Evolutionary conservation across 2,329 filamentous ascomycete species (phyloP), one percentile per base, ranked within the genome.

Genomic region (Fusarium nisikadoi): DNA sequence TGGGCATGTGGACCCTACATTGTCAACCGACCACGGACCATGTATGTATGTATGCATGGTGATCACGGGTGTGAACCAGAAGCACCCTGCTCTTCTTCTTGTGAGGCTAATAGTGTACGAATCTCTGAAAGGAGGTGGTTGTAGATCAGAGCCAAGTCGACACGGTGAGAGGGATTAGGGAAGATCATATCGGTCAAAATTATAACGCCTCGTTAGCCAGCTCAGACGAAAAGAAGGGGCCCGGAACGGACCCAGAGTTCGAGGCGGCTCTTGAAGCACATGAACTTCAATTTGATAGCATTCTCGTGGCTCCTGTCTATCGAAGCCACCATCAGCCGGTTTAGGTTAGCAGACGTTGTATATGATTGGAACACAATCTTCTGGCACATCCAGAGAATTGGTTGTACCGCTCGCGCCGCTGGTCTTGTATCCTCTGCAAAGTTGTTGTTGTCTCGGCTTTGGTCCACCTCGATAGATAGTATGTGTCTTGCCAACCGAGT

Each of bases 1-100:
- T 55, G 65, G 75, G 54, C 65, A 71, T 72, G 75, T 77, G 75
- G 73, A 71, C 75, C 73, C 73, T 71, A 71, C 62, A 74, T 75
- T 76, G 62, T 58, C 71, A 54, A 74, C 65, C 62, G 57, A 66
- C 64, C 27, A 63, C 59, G 64, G 69, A 67, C 73, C 73, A 60
- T 75, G 69, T 70, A 66, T 76, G 72, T 66, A 70, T 29, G 72
- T 66, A 70, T 29, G 72, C 65, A 70, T 70, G 75, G 60, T 75
- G 75, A 76, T 73, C 71, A 42, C 56, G 72, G 65, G 72, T 66
- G 68, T 74, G 63, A 61, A 69, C 70, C 67, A 58, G 43, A 29
- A 46, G 61, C 45, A 55, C 50, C 62, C 36, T 60, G 39, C 41
- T 63, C 55, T 38, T 52, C 29, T 66, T 36, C 31, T 49, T 36